phyloP scores from a whole-genome alignment of 257 asterid species.

The Gentiana macrophylla region DNA sequence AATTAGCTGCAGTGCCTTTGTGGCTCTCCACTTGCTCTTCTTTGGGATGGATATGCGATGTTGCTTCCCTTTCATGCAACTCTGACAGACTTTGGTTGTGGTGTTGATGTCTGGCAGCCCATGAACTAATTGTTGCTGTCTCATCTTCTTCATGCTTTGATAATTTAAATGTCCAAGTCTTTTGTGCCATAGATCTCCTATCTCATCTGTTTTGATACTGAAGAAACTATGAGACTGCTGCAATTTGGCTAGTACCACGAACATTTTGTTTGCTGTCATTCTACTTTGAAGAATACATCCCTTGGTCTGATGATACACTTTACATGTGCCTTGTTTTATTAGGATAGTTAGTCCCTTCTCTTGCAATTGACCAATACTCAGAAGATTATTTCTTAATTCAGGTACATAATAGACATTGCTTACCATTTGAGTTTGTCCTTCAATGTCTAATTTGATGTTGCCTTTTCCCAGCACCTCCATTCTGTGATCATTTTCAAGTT shows the following conservation, averaged over 20 bases:
- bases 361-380: not conserved
- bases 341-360: not conserved
- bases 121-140: not conserved
- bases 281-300: not conserved
- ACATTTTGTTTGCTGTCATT: not conserved
- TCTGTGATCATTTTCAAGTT: not conserved
- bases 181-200: not conserved
- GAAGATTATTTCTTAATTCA: not conserved
- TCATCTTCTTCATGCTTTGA: not conserved
- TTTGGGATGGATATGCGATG: not conserved
- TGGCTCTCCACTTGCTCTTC: not conserved
- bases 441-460: not conserved
- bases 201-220: not conserved
- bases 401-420: not conserved
- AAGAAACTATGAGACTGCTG: too few relatives aligned
- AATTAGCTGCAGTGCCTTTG: not conserved
- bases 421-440: not conserved
- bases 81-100: not conserved
- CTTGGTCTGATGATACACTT: not conserved
- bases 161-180: not conserved
- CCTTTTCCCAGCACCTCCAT: not conserved
- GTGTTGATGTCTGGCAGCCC: not conserved
- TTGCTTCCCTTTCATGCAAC: slow-evolving; percentile 1
- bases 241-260: not conserved
- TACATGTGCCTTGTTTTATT: not conserved